Base-by-base conservation (phyloP, 2,329 filamentous ascomycete genomes). In the Chaetomium sp. region DNA sequence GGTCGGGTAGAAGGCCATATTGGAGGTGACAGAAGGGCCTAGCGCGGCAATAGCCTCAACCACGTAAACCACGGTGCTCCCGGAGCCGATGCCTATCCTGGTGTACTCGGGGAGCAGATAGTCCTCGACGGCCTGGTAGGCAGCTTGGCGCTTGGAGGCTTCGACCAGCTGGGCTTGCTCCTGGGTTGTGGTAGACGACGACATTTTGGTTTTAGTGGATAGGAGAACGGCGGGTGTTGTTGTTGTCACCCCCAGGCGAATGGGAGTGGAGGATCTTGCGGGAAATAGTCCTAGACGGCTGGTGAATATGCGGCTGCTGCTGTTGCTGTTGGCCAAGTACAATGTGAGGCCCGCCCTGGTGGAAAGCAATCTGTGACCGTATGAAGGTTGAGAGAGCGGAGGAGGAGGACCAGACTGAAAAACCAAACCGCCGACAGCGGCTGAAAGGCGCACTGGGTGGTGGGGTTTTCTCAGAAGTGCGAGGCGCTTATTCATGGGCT, bases 1-100 rank as follows among this genome's bases (percentile, higher is more conserved):
- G 0, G 94, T 99, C 6, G 94, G 92, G 35, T 96, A 81, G 72
- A 96, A 99, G 67, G 82, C 85, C 77, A 96, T 95, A 62, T 74
- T 68, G 37, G 75, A 71, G 49, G 80, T 82, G 55, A 81, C 76
- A 2, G 71, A 69, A 7, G 72, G 68, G 4, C 81, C 79, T 52
- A 85, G 80, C 53, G 78, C 79, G 40, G 79, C 79, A 71, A 95
- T 92, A 54, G 88, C 88, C 63, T 91, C 87, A 57, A 94, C 88
- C 49, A 92, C 88, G 71, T 92, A 91, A 66, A 91, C 83, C 61
- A 94, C 89, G 19, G 87, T 90, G 65, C 86, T 88, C 57, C 88
- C 88, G 56, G 87, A 90, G 60, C 89, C 89, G 70, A 94, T 92
- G 63, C 89, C 89, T 62, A 91, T 78, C 67, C 82, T 85, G 54